Percentiles rank a stretch among this genome's conserved stretches.
These are phyloP conservation scores for Speleostelium caveatum DNA, from an alignment of 78 protist genomes.

Conservation along the genomic window DNA sequence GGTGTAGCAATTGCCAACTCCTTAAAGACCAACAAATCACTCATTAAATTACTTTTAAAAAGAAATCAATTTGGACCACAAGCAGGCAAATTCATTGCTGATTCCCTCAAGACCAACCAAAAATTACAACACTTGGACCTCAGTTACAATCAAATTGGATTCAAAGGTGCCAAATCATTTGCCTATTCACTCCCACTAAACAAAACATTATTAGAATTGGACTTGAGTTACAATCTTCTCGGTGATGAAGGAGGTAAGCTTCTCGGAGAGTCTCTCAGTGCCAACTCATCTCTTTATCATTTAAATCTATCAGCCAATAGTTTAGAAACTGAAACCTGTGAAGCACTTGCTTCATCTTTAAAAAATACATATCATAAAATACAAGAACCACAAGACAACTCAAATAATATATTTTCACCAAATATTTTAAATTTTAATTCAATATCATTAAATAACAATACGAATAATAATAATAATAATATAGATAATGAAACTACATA, in stretches of 20 bases:
- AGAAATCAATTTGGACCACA: constrained; percentile 27
- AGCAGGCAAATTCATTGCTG: constrained; percentile 13
- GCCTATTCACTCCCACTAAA: constrained; percentile 40
- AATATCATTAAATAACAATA: background rate
- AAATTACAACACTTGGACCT: constrained; percentile 16
- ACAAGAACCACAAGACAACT: background rate
- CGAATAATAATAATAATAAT: constrained; percentile 1
- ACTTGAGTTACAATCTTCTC: constrained; percentile 20
- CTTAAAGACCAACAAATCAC: constrained; percentile 1
- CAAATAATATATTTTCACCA: background rate
- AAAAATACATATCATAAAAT: background rate
- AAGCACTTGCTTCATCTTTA: constrained; percentile 1
- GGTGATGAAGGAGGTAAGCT: constrained; percentile 53
- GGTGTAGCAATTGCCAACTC: constrained; percentile 37
- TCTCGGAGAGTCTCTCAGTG: constrained; percentile 28
- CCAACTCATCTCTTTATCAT: background rate
- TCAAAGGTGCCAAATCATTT: constrained; percentile 37
- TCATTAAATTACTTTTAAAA: constrained; percentile 1
- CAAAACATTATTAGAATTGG: constrained; percentile 28
- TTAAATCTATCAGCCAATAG: constrained; percentile 34
- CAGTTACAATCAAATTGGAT: constrained; percentile 33
- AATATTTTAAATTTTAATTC: background rate
- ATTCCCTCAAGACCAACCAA: constrained; percentile 5
- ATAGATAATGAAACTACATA: background rate
- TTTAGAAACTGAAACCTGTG: constrained; percentile 4